These are phyloP conservation scores for Excoecaria cochinchinensis DNA, from an alignment of 345 rosid species.

Conservation along the genomic window DNA sequence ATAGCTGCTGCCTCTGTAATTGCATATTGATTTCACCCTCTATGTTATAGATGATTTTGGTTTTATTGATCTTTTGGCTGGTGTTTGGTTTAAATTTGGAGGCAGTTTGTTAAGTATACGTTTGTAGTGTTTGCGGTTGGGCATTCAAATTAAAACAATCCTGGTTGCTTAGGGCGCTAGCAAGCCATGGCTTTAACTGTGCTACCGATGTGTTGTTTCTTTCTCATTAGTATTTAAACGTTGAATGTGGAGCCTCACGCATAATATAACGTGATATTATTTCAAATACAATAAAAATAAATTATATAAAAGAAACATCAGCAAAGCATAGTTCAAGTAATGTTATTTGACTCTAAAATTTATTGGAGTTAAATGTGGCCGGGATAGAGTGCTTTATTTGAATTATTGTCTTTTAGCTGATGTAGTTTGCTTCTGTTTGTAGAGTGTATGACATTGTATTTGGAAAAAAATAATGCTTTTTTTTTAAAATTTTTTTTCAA, in stretches of 20 bases:
- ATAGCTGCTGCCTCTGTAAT: neutral
- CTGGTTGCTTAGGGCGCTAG: neutral
- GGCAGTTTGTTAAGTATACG: neutral
- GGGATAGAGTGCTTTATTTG: neutral
- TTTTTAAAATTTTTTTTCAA: too few relatives aligned
- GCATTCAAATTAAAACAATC: neutral
- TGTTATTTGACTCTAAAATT: neutral
- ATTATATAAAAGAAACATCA: too few relatives aligned
- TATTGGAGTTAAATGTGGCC: too few relatives aligned
- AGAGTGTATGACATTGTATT: neutral
- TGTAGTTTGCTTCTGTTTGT: neutral
- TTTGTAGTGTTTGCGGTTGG: neutral
- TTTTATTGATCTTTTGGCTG: neutral
- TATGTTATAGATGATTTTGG: neutral
- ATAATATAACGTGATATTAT: too few relatives aligned
- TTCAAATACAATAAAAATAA: too few relatives aligned
- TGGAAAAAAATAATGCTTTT: too few relatives aligned
- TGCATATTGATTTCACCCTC: neutral
- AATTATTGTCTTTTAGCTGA: neutral
- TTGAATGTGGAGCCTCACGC: too few relatives aligned
- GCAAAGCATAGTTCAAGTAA: neutral
- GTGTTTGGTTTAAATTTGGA: neutral
- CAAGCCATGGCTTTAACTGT: neutral
- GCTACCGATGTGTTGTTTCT: neutral
- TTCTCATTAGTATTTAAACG: too few relatives aligned